These are phyloP conservation scores for Powellomyces hirtus DNA, from an alignment of 192 early-diverging fungal species.

Conservation along the genomic window DNA sequence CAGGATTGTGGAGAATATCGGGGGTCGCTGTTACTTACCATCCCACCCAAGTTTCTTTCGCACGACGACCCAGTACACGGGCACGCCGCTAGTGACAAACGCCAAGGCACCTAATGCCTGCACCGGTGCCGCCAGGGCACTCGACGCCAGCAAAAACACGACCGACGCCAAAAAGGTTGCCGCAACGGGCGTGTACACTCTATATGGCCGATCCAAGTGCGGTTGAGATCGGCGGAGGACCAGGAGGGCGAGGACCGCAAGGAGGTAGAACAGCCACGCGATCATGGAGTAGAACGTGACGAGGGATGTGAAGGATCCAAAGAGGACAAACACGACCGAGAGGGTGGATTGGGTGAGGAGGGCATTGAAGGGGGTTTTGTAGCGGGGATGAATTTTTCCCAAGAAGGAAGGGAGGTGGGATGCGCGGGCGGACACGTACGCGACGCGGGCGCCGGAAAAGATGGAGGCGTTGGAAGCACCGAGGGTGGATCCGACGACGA, in stretches of 20 bases:
- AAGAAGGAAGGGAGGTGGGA: slow-evolving; percentile 69
- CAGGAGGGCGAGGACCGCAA: slow-evolving; percentile 63
- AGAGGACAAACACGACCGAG: slow-evolving; percentile 59
- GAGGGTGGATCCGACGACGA: slow-evolving; percentile 71
- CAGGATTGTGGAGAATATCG: neutral
- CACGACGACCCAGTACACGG: slow-evolving; percentile 27
- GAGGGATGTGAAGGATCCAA: slow-evolving; percentile 65
- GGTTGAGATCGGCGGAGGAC: slow-evolving; percentile 67
- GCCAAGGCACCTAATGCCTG: slow-evolving; percentile 24
- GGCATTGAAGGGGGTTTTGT: slow-evolving; percentile 66
- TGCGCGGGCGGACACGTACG: slow-evolving; percentile 63
- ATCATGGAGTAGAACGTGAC: slow-evolving; percentile 76
- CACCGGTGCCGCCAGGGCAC: slow-evolving; percentile 34
- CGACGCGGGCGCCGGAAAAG: slow-evolving; percentile 70
- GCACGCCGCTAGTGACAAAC: slow-evolving; percentile 31
- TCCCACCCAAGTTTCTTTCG: slow-evolving; percentile 19
- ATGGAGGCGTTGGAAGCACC: slow-evolving; percentile 77
- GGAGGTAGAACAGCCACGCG: slow-evolving; percentile 71
- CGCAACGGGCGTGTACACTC: slow-evolving; percentile 67
- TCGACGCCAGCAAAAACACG: slow-evolving; percentile 53
- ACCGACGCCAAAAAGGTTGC: slow-evolving; percentile 61
- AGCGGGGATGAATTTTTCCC: slow-evolving; percentile 54
- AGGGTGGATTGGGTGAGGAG: slow-evolving; percentile 62
- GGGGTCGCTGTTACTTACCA: slow-evolving; percentile 11
- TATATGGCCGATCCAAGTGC: slow-evolving; percentile 64